Conservation (phyloP, 129 eudicot species). For the Apium graveolens region DNA sequence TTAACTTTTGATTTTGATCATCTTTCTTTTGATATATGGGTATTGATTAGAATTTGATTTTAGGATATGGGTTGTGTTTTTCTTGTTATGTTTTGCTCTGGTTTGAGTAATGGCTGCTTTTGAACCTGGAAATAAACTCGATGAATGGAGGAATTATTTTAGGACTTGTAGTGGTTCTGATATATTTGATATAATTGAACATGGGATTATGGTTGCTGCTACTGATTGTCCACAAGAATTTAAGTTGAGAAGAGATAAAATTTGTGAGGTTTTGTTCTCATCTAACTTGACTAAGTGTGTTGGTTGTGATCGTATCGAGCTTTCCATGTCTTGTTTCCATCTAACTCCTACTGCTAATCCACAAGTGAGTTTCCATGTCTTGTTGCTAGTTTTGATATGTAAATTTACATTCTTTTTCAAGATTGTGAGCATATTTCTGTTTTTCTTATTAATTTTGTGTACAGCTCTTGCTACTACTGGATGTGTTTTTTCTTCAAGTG, state of each 20-base stretch:
- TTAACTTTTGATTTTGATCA: background rate
- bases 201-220: conserved; percentile 79
- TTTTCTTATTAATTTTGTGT: background rate
- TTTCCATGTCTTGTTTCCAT: too few species aligned
- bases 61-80: conserved; percentile 23
- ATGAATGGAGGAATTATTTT: conserved; percentile 80
- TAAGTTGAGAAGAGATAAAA: conserved; percentile 51
- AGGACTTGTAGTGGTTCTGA: conserved; percentile 36
- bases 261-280: conserved; percentile 63
- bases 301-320: too few species aligned
- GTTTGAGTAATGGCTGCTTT: conserved; percentile 20
- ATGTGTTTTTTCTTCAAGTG: conserved; percentile 47
- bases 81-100: conserved; percentile 9
- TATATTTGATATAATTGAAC: conserved; percentile 67
- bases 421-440: background rate
- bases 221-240: conserved; percentile 71
- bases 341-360: conserved; percentile 25
- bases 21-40: conserved; percentile 23
- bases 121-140: conserved; percentile 31
- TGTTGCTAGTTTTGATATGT: too few species aligned
- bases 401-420: background rate
- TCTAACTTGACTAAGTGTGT: too few species aligned
- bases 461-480: conserved; percentile 54
- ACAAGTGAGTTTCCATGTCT: conserved; percentile 29
- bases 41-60: conserved; percentile 6